Evolutionary conservation across 208 protist species (phyloP).

Genomic region (Trypanosoma rangeli): DNA sequence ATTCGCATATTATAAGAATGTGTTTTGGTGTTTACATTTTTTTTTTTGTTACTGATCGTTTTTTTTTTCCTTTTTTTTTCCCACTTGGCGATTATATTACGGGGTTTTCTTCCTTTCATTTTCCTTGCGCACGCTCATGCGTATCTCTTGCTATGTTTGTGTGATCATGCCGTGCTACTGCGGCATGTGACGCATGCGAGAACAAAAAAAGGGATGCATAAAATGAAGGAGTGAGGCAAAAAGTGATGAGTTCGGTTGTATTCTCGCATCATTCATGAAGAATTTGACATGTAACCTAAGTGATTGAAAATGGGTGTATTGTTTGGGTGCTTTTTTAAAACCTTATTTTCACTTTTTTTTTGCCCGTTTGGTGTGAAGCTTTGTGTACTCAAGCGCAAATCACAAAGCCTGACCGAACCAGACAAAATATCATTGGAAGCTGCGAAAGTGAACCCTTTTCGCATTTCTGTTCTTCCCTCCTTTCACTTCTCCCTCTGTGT

Average conservation of each 20-base stretch:
- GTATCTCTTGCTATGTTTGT: background rate
- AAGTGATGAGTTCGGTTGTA: background rate
- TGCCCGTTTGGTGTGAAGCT: too few relatives aligned
- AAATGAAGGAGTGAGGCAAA: background rate
- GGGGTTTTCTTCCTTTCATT: background rate
- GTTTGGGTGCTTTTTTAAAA: background rate
- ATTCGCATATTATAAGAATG: background rate
- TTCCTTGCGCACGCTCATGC: background rate
- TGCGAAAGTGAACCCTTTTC: too few relatives aligned
- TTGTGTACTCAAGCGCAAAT: too few relatives aligned
- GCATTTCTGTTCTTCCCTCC: too few relatives aligned
- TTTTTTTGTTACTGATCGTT: background rate
- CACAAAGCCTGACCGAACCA: too few relatives aligned
- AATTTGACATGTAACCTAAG: background rate
- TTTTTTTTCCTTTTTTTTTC: background rate
- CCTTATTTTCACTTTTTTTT: too few relatives aligned
- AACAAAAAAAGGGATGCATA: background rate
- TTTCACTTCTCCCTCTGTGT: too few relatives aligned
- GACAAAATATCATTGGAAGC: too few relatives aligned
- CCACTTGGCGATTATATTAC: background rate
- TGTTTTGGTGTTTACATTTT: background rate
- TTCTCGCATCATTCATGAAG: background rate
- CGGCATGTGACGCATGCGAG: background rate
- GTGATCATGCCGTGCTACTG: background rate
- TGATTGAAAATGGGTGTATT: background rate